Evolutionary conservation across 1,139 yeast species (phyloP), one percentile per base, ranked within the genome.

Genomic region (Hyphopichia burtonii): DNA sequence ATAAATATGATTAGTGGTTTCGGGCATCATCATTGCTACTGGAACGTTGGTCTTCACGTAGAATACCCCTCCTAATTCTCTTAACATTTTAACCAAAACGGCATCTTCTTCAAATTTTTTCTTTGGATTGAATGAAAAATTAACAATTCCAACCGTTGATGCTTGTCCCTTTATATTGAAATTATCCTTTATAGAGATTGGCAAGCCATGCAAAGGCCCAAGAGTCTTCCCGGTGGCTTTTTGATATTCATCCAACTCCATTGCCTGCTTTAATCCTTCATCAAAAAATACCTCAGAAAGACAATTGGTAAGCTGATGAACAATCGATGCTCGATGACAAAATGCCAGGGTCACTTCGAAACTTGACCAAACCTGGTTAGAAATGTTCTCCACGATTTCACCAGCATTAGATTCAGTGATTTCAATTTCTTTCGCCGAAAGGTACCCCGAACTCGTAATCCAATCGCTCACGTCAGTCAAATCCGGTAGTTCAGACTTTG

Each of bases 141-240:
- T 54, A 28, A 77, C 72, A 53, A 73, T 72, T 6, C 83, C 83
- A 34, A 76, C 58, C 9, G 76, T 65, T 3, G 81, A 67, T 38
- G 78, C 82, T 44, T 71, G 75, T 34, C 83, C 84, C 39, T 63
- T 62, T 37, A 78, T 59, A 44, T 68, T 66, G 45, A 71, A 65
- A 33, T 78, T 72, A 47, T 62, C 67, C 51, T 79, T 79, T 43
- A 68, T 55, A 0, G 72, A 66, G n/a, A 68, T 56, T 10, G 79
- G 74, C 27, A 69, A 47, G 0, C 74, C 74, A 42, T 62, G 78
- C 39, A 59, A 53, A 2, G 67, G 74, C 37, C 68, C 76, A 38
- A 44, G 50, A 30, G 52, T 43, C 18, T 51, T 50, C 3, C 64
- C 71, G 36, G 52, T 53, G 36, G 53, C 56, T 15, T 56, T 59